phyloP scores from a whole-genome alignment of 2,329 filamentous ascomycete genomes.

The Chlorencoelia australis region DNA sequence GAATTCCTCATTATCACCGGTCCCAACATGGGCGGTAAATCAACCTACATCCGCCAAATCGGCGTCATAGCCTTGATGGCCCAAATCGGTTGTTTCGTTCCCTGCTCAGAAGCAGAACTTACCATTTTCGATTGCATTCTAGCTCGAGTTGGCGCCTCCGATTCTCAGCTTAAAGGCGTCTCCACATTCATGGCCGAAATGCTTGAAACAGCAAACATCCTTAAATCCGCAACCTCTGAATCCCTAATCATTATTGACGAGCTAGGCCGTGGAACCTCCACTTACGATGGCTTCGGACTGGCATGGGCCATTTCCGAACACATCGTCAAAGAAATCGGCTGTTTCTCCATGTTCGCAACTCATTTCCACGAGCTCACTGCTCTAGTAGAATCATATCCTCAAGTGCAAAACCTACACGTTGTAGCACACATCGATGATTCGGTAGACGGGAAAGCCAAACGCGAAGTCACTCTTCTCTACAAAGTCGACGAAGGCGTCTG shows the following conservation, averaged over 20 bases:
- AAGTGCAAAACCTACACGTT: constrained; percentile 89
- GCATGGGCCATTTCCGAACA: constrained; percentile 98
- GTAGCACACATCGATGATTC: constrained; percentile 72
- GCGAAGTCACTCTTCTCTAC: constrained; percentile 91
- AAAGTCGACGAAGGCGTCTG: constrained; percentile 93
- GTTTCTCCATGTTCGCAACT: constrained; percentile 90
- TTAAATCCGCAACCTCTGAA: constrained; percentile 91
- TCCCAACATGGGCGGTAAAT: constrained; percentile 98
- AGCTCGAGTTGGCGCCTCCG: constrained; percentile 87
- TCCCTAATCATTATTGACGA: constrained; percentile 98
- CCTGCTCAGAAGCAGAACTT: constrained; percentile 79
- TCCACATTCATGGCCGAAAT: constrained; percentile 99
- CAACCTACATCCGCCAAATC: constrained; percentile 94
- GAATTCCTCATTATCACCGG: constrained; percentile 74
- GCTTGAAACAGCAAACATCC: constrained; percentile 96
- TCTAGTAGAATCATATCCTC: constrained; percentile 72
- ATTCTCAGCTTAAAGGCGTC: constrained; percentile 94
- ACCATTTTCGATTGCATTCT: constrained; percentile 97
- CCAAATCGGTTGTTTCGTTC: constrained; percentile 92
- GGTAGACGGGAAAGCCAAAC: constrained; percentile 32
- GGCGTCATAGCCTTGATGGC: constrained; percentile 97
- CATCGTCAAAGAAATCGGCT: constrained; percentile 89
- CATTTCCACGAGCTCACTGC: constrained; percentile 98
- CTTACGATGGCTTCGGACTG: constrained; percentile 97
- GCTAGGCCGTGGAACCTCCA: constrained; percentile 89